A percentile compares a stretch with the other conserved stretches of the same genome.
Conservation (phyloP, 202 grass and related monocot genomes). For the Musa balbisiana region DNA sequence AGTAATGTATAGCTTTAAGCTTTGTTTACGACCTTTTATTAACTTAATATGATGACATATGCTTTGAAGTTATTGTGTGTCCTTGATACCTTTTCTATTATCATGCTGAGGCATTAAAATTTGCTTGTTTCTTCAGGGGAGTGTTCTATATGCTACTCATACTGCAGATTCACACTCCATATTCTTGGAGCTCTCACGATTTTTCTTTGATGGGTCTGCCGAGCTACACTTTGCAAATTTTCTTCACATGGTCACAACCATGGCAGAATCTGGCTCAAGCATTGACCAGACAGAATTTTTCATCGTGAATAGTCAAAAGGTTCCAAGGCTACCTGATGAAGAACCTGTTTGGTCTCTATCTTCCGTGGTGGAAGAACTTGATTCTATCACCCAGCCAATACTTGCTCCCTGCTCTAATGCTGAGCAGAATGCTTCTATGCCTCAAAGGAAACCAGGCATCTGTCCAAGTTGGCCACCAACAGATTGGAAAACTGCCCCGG, state of each 20-base stretch:
- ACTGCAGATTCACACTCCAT: slow-evolving; percentile 60
- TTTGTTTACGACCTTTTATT: background rate
- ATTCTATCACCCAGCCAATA: slow-evolving; percentile 19
- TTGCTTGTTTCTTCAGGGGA: slow-evolving; percentile 60
- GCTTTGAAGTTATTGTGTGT: no score
- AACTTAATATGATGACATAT: background rate
- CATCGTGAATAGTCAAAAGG: slow-evolving; percentile 68
- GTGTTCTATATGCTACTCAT: slow-evolving; percentile 47
- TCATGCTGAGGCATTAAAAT: background rate
- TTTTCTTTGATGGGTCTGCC: slow-evolving; percentile 87
- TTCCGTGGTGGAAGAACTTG: slow-evolving; percentile 20
- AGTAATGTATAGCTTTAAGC: background rate
- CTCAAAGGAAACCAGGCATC: slow-evolving; percentile 33
- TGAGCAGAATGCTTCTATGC: slow-evolving; percentile 28
- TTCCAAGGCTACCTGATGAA: slow-evolving; percentile 50
- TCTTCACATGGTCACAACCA: slow-evolving; percentile 80
- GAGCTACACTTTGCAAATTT: slow-evolving; percentile 85
- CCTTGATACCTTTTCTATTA: background rate
- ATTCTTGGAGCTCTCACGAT: slow-evolving; percentile 76
- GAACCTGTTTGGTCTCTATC: slow-evolving; percentile 76
- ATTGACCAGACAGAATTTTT: slow-evolving; percentile 65
- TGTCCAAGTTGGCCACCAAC: slow-evolving; percentile 56
- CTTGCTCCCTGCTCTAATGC: background rate
- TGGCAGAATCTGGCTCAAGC: slow-evolving; percentile 57
- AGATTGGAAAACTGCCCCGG: slow-evolving; percentile 58